phyloP scores from a whole-genome alignment of 1,284 basidiomycete genomes.

The Pseudozyma sp. region DNA sequence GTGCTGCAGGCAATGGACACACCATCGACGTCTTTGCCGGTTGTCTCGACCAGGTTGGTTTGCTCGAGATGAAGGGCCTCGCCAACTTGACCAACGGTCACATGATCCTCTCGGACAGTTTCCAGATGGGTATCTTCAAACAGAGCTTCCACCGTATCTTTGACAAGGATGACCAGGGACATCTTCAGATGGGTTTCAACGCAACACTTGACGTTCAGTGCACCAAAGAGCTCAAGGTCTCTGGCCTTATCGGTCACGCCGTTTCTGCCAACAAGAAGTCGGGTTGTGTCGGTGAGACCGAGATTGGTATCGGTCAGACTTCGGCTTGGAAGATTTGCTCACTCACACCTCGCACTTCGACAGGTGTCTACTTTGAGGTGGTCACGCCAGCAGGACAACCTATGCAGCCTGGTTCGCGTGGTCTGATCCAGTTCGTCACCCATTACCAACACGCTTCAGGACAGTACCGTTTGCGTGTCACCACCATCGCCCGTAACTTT shows the following conservation, averaged over 20 bases:
- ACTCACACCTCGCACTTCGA: slow-evolving; percentile 86
- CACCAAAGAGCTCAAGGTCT: slow-evolving; percentile 98
- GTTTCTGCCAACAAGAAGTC: slow-evolving; percentile 98
- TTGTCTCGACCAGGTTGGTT: slow-evolving; percentile 96
- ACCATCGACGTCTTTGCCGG: slow-evolving; percentile 95
- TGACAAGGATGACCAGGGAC: slow-evolving; percentile 91
- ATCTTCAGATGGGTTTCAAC: slow-evolving; percentile 97
- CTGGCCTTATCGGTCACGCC: slow-evolving; percentile 95
- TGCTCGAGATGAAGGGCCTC: slow-evolving; percentile 96
- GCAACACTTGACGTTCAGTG: slow-evolving; percentile 98
- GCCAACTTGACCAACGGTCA: slow-evolving; percentile 96
- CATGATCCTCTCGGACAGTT: slow-evolving; percentile 96
- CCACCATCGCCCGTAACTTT: slow-evolving; percentile 95
- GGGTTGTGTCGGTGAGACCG: slow-evolving; percentile 95
- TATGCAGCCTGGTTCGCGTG: slow-evolving; percentile 88
- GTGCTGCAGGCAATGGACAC: slow-evolving; percentile 93
- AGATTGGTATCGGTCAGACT: slow-evolving; percentile 98
- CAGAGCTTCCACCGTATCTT: slow-evolving; percentile 95
- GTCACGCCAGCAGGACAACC: slow-evolving; percentile 98
- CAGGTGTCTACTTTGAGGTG: slow-evolving; percentile 97
- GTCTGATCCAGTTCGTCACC: slow-evolving; percentile 97
- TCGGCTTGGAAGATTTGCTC: slow-evolving; percentile 99
- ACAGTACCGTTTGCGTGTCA: slow-evolving; percentile 91
- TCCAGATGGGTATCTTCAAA: slow-evolving; percentile 98
- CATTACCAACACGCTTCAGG: slow-evolving; percentile 98